Percentiles rank a stretch among this genome's conserved stretches.
These are phyloP conservation scores for Phytophthora syringae DNA, from an alignment of 352 stramenopile species.

Conservation along the genomic window DNA sequence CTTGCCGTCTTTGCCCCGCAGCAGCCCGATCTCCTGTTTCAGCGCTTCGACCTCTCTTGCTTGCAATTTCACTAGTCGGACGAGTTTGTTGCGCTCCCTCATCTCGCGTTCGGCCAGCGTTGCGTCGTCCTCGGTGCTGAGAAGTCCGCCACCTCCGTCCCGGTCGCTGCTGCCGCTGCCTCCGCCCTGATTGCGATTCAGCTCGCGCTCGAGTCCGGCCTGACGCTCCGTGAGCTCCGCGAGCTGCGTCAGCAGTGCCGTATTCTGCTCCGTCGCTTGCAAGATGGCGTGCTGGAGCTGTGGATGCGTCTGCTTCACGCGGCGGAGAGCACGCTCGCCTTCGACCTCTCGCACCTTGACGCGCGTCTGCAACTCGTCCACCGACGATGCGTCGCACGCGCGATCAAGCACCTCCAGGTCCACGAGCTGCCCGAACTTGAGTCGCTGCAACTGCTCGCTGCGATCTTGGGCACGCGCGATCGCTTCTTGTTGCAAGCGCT, in stretches of 20 bases:
- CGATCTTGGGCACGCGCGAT: slow-evolving; percentile 70
- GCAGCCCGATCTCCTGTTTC: slow-evolving; percentile 88
- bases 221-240: slow-evolving; percentile 80
- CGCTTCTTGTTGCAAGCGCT: slow-evolving; percentile 70
- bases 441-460: slow-evolving; percentile 79
- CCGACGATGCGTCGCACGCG: slow-evolving; percentile 71
- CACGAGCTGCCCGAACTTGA: slow-evolving; percentile 84
- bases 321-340: slow-evolving; percentile 55
- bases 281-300: slow-evolving; percentile 80
- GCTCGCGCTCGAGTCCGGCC: slow-evolving; percentile 84
- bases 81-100: slow-evolving; percentile 89
- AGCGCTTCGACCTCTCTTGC: slow-evolving; percentile 91
- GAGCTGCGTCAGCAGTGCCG: slow-evolving; percentile 77
- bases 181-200: slow-evolving; percentile 63
- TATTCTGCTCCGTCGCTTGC: slow-evolving; percentile 86
- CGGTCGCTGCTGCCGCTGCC: slow-evolving; percentile 28
- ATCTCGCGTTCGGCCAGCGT: slow-evolving; percentile 71
- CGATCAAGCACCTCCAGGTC: slow-evolving; percentile 92
- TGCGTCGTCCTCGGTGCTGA: slow-evolving; percentile 48
- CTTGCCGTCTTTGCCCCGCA: slow-evolving; percentile 86
- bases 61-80: slow-evolving; percentile 92
- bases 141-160: slow-evolving; percentile 45
- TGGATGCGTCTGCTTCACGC: slow-evolving; percentile 58
- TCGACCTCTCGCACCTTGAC: slow-evolving; percentile 80
- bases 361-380: slow-evolving; percentile 76